These are phyloP conservation scores for Glaciozyma antarctica DNA, from an alignment of 768 basidiomycete genomes.

Conservation along the genomic window DNA sequence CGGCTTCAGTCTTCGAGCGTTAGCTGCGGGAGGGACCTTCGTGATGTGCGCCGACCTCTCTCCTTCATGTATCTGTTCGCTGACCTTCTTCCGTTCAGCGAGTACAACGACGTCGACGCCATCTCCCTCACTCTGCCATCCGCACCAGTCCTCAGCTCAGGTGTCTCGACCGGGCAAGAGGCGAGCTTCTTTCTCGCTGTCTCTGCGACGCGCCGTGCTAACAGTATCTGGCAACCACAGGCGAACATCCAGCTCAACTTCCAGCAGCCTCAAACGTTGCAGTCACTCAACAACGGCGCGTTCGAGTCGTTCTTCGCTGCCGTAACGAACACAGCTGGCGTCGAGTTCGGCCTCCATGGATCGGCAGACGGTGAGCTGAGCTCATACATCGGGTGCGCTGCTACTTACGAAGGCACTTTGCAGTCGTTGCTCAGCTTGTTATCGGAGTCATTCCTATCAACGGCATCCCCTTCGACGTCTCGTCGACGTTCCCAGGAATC, in stretches of 20 bases:
- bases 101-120: conserved; percentile 21
- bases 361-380: conserved; percentile 10
- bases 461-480: conserved; percentile 53
- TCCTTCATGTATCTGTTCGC: conserved; percentile 45
- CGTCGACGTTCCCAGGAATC: conserved; percentile 53
- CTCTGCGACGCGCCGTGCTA: neutral
- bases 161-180: conserved; percentile 53
- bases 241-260: conserved; percentile 54
- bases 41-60: conserved; percentile 41
- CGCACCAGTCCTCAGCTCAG: conserved; percentile 46
- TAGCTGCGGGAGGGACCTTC: conserved; percentile 51
- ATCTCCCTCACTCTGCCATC: conserved; percentile 8
- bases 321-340: conserved; percentile 48
- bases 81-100: neutral
- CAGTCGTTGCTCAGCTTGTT: neutral
- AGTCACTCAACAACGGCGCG: conserved; percentile 49
- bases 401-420: too few species aligned
- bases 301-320: conserved; percentile 53
- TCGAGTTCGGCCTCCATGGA: conserved; percentile 46
- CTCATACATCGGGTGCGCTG: too few species aligned
- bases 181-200: neutral
- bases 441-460: conserved; percentile 16
- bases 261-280: conserved; percentile 47
- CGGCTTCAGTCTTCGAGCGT: conserved; percentile 61
- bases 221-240: conserved; percentile 39